Percentiles rank a stretch among this genome's conserved stretches.
Conservation (phyloP, 2,329 filamentous ascomycete genomes). For the Didymella pinodella region DNA sequence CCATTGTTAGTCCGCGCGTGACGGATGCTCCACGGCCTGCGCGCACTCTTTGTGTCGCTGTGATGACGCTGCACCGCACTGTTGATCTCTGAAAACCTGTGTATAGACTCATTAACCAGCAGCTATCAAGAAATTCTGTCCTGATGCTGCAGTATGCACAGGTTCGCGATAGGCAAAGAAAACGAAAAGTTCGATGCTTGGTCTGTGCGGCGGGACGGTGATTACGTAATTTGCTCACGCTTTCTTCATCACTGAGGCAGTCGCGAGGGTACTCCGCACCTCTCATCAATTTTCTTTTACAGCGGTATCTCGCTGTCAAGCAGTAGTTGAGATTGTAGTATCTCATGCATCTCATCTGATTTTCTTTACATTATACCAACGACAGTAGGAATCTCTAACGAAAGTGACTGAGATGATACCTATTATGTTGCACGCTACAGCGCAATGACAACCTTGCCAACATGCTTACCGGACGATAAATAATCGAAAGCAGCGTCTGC, state of each 20-base stretch:
- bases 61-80: conserved; percentile 8
- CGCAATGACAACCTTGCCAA: not conserved
- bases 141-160: not conserved
- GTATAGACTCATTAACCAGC: conserved; percentile 4
- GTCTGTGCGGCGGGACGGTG: not conserved
- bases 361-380: not conserved
- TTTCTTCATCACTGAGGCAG: not conserved
- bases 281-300: too few relatives aligned
- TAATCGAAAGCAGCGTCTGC: not conserved
- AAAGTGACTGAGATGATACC: not conserved
- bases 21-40: not conserved
- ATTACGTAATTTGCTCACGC: not conserved
- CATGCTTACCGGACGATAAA: not conserved
- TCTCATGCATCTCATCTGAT: not conserved
- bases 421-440: not conserved
- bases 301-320: too few relatives aligned
- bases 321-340: too few relatives aligned
- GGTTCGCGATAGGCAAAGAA: not conserved
- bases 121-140: not conserved
- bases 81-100: not conserved
- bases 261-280: not conserved
- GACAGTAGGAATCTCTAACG: not conserved
- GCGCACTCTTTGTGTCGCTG: not conserved
- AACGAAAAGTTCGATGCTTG: not conserved
- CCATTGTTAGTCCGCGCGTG: conserved; percentile 27